Evolutionary conservation across 805 yeast species (phyloP).

Genomic region (Cyberlindnera euphorbiae): DNA sequence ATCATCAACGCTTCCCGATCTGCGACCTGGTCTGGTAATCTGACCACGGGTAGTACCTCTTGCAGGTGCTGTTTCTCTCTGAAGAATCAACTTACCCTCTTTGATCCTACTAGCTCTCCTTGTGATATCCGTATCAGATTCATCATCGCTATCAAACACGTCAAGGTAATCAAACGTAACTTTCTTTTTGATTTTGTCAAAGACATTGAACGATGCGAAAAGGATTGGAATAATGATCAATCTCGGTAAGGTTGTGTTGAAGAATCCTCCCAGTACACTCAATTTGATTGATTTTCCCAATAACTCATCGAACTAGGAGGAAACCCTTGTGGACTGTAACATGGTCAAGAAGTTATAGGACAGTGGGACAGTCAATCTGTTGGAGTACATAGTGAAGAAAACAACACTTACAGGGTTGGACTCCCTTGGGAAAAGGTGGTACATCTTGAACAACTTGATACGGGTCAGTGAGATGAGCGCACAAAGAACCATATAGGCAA

Average conservation of each 20-base stretch:
- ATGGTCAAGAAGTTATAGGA: constrained; percentile 74
- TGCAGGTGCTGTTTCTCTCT: constrained; percentile 16
- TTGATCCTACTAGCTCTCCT: constrained; percentile 18
- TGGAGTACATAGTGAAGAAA: constrained; percentile 75
- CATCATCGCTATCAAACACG: constrained; percentile 37
- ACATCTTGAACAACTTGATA: constrained; percentile 67
- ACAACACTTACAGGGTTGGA: constrained; percentile 73
- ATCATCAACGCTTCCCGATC: not conserved
- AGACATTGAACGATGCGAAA: constrained; percentile 60
- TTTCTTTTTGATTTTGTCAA: constrained; percentile 48
- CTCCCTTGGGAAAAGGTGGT: constrained; percentile 64
- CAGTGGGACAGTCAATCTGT: constrained; percentile 77
- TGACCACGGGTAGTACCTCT: not conserved
- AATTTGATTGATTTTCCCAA: constrained; percentile 71
- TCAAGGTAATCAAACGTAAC: constrained; percentile 27
- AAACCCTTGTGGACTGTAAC: constrained; percentile 40
- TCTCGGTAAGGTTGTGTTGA: constrained; percentile 75
- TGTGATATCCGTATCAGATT: constrained; percentile 22
- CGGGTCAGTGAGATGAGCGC: constrained; percentile 63
- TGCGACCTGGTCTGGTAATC: not conserved
- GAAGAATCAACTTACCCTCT: constrained; percentile 24
- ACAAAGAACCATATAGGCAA: constrained; percentile 65
- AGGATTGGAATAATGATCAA: constrained; percentile 65
- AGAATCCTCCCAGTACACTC: constrained; percentile 65
- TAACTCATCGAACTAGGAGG: constrained; percentile 61